Evolutionary conservation across 1,284 basidiomycete species (phyloP).

Genomic region (Boletus sp.): DNA sequence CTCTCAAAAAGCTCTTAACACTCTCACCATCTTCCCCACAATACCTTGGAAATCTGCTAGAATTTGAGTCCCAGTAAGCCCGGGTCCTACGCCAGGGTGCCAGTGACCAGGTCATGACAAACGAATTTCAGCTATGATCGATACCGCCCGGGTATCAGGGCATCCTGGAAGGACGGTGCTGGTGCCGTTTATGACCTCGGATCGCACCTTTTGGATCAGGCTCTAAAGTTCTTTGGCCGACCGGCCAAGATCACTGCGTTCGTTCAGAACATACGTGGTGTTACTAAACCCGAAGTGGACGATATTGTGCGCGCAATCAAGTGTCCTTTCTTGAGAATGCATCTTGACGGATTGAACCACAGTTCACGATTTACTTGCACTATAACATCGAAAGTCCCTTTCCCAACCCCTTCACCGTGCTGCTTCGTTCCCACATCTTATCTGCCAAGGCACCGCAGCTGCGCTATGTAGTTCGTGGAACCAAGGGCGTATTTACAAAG

Average conservation of each 20-base stretch:
- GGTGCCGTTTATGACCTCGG: slow-evolving; percentile 65
- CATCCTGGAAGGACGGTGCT: slow-evolving; percentile 69
- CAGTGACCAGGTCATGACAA: neutral
- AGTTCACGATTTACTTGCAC: slow-evolving; percentile 72
- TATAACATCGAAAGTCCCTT: slow-evolving; percentile 41
- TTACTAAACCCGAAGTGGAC: slow-evolving; percentile 62
- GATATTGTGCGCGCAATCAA: slow-evolving; percentile 49
- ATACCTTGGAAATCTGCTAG: slow-evolving; percentile 61
- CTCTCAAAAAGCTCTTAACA: slow-evolving; percentile 62
- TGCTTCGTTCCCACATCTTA: slow-evolving; percentile 65
- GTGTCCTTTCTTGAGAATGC: neutral
- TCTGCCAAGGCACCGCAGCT: slow-evolving; percentile 63
- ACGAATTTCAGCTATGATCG: slow-evolving; percentile 62
- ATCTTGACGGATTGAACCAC: slow-evolving; percentile 5
- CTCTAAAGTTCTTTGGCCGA: slow-evolving; percentile 71
- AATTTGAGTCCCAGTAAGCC: slow-evolving; percentile 75
- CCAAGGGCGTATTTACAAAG: slow-evolving; percentile 71
- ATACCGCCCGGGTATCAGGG: slow-evolving; percentile 61
- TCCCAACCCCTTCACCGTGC: slow-evolving; percentile 60
- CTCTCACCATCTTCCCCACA: slow-evolving; percentile 48
- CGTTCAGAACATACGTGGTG: slow-evolving; percentile 61
- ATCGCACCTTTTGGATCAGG: slow-evolving; percentile 74
- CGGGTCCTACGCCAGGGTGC: slow-evolving; percentile 20
- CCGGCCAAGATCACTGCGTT: slow-evolving; percentile 69
- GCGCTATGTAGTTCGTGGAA: slow-evolving; percentile 68